phyloP scores from a whole-genome alignment of 371 early-diverging fungal species.

The Mortierella sp. region DNA sequence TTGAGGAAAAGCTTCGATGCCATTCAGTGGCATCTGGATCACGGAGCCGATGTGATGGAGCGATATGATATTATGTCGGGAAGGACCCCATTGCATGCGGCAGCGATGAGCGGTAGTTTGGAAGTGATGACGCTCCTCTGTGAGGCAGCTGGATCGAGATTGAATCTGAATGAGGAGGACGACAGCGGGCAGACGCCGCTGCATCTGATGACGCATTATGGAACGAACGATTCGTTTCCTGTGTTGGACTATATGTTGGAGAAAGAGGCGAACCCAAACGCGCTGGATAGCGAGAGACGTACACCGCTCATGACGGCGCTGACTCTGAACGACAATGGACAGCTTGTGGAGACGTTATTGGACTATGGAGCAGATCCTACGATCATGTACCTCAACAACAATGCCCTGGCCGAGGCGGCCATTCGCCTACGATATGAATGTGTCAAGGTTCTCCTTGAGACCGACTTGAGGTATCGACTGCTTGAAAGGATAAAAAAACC shows the following conservation, averaged over 20 bases:
- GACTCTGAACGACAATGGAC: conserved; percentile 46
- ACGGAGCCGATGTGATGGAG: conserved; percentile 47
- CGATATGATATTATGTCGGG: conserved; percentile 44
- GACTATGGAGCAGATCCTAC: conserved; percentile 53
- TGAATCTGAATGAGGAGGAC: conserved; percentile 47
- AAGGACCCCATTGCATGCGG: conserved; percentile 45
- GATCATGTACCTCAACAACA: conserved; percentile 45
- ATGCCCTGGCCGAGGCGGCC: conserved; percentile 53
- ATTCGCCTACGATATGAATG: conserved; percentile 47
- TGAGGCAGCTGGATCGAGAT: conserved; percentile 29
- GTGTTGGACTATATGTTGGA: conserved; percentile 37
- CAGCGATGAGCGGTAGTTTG: conserved; percentile 45
- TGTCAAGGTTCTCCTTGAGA: conserved; percentile 51
- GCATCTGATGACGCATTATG: conserved; percentile 45
- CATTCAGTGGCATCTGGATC: conserved; percentile 47
- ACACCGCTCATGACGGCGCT: conserved; percentile 50
- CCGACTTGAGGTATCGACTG: conserved; percentile 37
- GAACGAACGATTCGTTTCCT: conserved; percentile 18
- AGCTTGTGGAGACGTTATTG: conserved; percentile 44
- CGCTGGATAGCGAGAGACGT: conserved; percentile 44
- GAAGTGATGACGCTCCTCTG: conserved; percentile 44
- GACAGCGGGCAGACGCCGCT: conserved; percentile 49
- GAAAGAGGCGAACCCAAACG: conserved; percentile 43
- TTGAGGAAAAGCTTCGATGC: conserved; percentile 43
- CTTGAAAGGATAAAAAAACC: not conserved